Conservation (phyloP, 2,329 filamentous ascomycete species). For the Xylariaceae sp. region DNA sequence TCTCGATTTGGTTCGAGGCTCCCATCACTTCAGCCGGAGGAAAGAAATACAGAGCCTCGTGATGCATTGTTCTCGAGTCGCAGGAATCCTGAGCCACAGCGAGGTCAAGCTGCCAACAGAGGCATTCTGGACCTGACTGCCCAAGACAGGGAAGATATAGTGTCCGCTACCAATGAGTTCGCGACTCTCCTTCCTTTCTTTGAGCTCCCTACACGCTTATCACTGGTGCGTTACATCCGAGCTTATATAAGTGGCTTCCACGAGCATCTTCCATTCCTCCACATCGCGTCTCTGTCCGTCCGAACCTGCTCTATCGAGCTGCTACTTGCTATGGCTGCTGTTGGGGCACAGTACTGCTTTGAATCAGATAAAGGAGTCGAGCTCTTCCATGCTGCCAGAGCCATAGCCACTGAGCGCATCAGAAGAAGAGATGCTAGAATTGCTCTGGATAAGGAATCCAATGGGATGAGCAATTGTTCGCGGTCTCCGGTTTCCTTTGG, state of each 20-base stretch:
- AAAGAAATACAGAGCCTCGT: no score
- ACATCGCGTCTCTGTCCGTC: slow-evolving; percentile 42
- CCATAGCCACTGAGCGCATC: slow-evolving; percentile 48
- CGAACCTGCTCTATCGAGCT: slow-evolving; percentile 42
- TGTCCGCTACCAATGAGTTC: slow-evolving; percentile 16
- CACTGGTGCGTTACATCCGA: slow-evolving; percentile 44
- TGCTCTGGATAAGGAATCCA: slow-evolving; percentile 5
- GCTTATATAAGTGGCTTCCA: slow-evolving; percentile 47
- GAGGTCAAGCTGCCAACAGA: no score
- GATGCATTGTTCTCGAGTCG: slow-evolving; percentile 3
- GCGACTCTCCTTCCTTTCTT: slow-evolving; percentile 40
- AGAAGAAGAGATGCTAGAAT: slow-evolving; percentile 43
- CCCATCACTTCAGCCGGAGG: no score
- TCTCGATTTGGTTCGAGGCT: no score
- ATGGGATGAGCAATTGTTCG: no score
- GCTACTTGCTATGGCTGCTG: slow-evolving; percentile 45
- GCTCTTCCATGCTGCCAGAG: slow-evolving; percentile 52
- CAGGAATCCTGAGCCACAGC: no score
- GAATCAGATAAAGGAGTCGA: slow-evolving; percentile 47
- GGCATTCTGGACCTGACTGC: no score
- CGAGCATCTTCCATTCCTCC: slow-evolving; percentile 47
- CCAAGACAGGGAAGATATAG: no score
- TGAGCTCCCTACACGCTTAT: slow-evolving; percentile 42
- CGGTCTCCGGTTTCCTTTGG: no score
- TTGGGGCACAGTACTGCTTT: slow-evolving; percentile 44